phyloP scores from a whole-genome alignment of 345 rosid species.

The Brassica incana region DNA sequence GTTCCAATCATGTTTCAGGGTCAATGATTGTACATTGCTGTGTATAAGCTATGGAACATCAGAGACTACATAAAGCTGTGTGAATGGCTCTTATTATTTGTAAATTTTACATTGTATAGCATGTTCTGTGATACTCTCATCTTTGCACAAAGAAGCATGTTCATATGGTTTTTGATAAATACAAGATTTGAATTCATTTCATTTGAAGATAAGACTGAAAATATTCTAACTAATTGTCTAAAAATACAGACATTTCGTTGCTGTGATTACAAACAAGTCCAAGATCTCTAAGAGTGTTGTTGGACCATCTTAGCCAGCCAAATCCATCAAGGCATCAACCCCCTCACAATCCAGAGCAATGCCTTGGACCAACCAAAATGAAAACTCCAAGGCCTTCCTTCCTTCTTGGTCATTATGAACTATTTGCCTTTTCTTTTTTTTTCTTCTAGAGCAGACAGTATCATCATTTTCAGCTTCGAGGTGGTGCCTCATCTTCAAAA shows the following conservation, averaged over 20 bases:
- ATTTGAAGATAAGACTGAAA: background rate
- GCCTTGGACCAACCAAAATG: background rate
- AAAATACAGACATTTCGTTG: background rate
- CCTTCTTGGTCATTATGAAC: conserved; percentile 1
- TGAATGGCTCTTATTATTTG: conserved; percentile 9
- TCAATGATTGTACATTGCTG: conserved; percentile 15
- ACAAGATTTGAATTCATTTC: conserved; percentile 1
- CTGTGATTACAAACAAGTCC: no score
- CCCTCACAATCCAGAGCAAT: no score
- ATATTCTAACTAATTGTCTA: background rate
- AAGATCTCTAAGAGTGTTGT: no score
- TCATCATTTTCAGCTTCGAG: conserved; percentile 37
- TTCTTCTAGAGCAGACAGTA: background rate
- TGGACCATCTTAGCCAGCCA: no score
- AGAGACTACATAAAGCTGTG: background rate
- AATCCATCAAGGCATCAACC: no score
- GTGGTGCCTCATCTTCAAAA: conserved; percentile 71
- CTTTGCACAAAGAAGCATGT: background rate
- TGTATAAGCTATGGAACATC: conserved; percentile 13
- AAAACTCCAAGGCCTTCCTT: background rate
- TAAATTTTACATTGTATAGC: conserved; percentile 17
- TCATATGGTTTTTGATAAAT: conserved; percentile 3
- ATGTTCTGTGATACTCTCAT: background rate
- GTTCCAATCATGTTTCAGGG: conserved; percentile 16
- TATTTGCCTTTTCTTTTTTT: background rate